Evolutionary conservation across 441 rosid genomes (phyloP), one percentile per base, ranked within the genome.

Genomic region (Francoa sonchifolia): DNA sequence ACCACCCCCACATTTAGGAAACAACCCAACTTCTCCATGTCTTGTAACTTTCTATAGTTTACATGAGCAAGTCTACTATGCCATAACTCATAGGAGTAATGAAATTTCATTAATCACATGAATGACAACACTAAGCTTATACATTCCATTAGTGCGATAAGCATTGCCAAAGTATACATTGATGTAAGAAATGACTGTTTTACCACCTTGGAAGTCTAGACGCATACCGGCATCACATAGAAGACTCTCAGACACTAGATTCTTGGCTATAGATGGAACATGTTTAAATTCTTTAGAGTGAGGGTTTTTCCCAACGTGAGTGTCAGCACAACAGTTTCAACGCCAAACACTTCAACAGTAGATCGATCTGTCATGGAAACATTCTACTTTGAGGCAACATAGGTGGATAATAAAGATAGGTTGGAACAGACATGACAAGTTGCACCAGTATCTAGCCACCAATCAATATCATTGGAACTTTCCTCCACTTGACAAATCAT

Each of bases 1-100:
- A n/a, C n/a, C n/a, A n/a, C n/a, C n/a, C n/a, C n/a, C n/a, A n/a
- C 40, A 22, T 3, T 46, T 54, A 16, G 29, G 14, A 31, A 52
- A 34, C 6, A 27, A 13, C 0, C 19, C 47, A 38, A 1, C 3
- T 39, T 54, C 23, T 21, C 0, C 47, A 45, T 31, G 34, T 2
- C 20, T 1, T 16, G 30, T 2, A 31, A n/a, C 4, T n/a, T 9
- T 6, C 23, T 7, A 16, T 11, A 42, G 26, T 32, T 50, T 9
- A 31, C 11, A 22, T 50, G 18, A 19, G 16, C 26, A 12, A 33
- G 25, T 2, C 17, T 3, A 22, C 19, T 6, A 22, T 47, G 42
- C 16, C 43, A 55, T 21, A 47, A n/a, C 16, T 12, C 4, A 6
- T 9, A 37, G 30, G 23, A 42, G 8, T 8, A 5, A 38, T 6